phyloP scores from a whole-genome alignment of 2,329 filamentous ascomycete genomes.

The Apiospora sp. region DNA sequence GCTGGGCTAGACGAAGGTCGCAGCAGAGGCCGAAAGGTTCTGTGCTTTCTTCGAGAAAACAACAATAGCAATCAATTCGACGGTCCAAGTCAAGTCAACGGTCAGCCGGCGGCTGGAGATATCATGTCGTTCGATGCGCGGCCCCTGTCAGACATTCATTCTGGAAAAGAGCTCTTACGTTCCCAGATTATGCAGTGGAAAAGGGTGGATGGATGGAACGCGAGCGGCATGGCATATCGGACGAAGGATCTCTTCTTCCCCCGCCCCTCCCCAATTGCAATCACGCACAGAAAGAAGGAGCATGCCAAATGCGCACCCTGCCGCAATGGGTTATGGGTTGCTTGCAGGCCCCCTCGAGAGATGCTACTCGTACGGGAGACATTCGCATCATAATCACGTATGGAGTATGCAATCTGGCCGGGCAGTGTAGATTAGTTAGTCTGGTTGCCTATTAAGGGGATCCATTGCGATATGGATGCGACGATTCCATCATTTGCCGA shows the following conservation, averaged over 20 bases:
- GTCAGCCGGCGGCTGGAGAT: background rate
- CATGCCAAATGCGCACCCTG: background rate
- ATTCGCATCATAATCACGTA: background rate
- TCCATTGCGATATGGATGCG: constrained; percentile 11
- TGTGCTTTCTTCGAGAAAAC: constrained; percentile 13
- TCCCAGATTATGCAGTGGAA: background rate
- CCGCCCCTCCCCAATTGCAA: background rate
- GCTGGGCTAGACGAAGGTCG: background rate
- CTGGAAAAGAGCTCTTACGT: background rate
- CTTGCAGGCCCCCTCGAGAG: background rate
- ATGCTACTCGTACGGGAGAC: background rate
- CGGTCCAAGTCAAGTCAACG: background rate
- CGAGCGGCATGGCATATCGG: background rate
- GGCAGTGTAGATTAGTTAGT: constrained; percentile 15
- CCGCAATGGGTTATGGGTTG: background rate
- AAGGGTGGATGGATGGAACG: background rate
- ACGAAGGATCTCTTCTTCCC: background rate
- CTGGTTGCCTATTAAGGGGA: constrained; percentile 6
- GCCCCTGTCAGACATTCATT: constrained; percentile 10
- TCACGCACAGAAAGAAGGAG: background rate
- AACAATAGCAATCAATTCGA: background rate
- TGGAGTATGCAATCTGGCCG: background rate
- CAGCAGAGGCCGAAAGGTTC: background rate
- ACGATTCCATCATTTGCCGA: constrained; percentile 6
- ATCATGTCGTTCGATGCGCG: background rate